Evolutionary conservation across 1,284 basidiomycete genomes (phyloP).

Genomic region (Malassezia obtusa): DNA sequence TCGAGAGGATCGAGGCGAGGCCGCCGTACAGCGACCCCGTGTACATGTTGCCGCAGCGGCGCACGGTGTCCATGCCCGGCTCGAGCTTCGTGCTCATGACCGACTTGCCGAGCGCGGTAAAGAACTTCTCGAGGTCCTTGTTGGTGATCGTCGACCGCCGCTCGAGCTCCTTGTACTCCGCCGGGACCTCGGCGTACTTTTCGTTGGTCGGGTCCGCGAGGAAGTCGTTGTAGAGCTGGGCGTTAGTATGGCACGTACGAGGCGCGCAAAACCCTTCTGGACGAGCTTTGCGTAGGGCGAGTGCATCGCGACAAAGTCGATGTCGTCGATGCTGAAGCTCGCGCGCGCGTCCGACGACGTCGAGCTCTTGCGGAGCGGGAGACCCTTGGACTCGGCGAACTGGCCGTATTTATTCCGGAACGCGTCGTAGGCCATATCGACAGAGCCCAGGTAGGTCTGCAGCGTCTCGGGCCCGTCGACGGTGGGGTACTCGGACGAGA

Average conservation of each 20-base stretch:
- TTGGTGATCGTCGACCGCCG: slow-evolving; percentile 59
- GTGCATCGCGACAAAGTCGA: slow-evolving; percentile 80
- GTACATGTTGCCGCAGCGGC: slow-evolving; percentile 80
- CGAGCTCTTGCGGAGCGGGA: slow-evolving; percentile 51
- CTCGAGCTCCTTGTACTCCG: slow-evolving; percentile 59
- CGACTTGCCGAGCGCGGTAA: slow-evolving; percentile 35
- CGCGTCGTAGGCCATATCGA: slow-evolving; percentile 78
- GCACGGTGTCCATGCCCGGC: slow-evolving; percentile 42
- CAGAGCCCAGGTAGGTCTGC: slow-evolving; percentile 83
- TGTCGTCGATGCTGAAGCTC: slow-evolving; percentile 55
- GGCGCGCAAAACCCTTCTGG: slow-evolving; percentile 88
- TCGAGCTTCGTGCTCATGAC: slow-evolving; percentile 32
- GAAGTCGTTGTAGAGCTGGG: slow-evolving; percentile 74
- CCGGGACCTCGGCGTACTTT: slow-evolving; percentile 60
- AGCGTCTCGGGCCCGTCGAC: slow-evolving; percentile 96
- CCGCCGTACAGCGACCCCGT: slow-evolving; percentile 93
- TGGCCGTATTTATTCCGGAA: slow-evolving; percentile 75
- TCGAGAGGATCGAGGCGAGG: slow-evolving; percentile 57
- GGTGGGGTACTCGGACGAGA: slow-evolving; percentile 69
- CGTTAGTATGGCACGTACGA: slow-evolving; percentile 47
- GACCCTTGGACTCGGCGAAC: slow-evolving; percentile 26
- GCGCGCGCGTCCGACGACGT: slow-evolving; percentile 10
- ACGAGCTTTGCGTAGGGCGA: slow-evolving; percentile 92
- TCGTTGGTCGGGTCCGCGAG: slow-evolving; percentile 64
- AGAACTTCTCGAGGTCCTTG: slow-evolving; percentile 81